phyloP scores from a whole-genome alignment of 768 basidiomycete species.

The Phanerodontia chrysosporium region DNA sequence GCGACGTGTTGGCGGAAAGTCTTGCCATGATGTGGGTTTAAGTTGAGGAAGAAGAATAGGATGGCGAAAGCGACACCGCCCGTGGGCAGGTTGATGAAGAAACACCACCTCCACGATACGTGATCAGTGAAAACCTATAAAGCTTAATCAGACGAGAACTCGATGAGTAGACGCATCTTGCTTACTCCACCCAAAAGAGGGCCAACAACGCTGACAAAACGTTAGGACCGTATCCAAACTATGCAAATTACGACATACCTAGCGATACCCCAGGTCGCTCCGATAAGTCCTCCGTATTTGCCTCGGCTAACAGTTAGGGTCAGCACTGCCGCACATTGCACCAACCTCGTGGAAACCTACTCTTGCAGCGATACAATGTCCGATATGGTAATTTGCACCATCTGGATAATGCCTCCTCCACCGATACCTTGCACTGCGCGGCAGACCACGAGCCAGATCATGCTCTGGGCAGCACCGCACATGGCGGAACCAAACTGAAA shows the following conservation, averaged over 20 bases:
- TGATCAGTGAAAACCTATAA: conserved; percentile 61
- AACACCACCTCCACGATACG: conserved; percentile 82
- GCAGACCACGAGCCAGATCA: conserved; percentile 73
- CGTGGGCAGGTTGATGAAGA: conserved; percentile 78
- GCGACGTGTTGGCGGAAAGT: conserved; percentile 52
- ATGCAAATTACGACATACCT: conserved; percentile 31
- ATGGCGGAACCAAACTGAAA: conserved; percentile 70
- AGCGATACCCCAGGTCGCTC: conserved; percentile 76
- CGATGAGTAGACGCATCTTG: too few species aligned
- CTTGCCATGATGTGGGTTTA: conserved; percentile 68
- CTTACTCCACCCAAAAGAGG: conserved; percentile 81
- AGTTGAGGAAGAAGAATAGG: conserved; percentile 70
- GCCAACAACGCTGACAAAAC: conserved; percentile 50
- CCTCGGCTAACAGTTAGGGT: conserved; percentile 49
- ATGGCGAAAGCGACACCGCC: conserved; percentile 60
- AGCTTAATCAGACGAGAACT: conserved; percentile 1
- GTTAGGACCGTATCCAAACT: not conserved
- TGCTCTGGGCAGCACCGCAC: conserved; percentile 75
- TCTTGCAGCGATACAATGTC: conserved; percentile 82
- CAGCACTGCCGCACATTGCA: not conserved
- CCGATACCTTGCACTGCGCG: conserved; percentile 84
- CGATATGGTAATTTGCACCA: conserved; percentile 73
- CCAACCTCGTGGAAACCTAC: conserved; percentile 34
- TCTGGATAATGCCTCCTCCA: conserved; percentile 74
- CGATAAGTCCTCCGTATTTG: conserved; percentile 70